These are phyloP conservation scores for Tinospora cordifolia DNA, from an alignment of 164 flowering plant genomes.

Conservation along the genomic window DNA sequence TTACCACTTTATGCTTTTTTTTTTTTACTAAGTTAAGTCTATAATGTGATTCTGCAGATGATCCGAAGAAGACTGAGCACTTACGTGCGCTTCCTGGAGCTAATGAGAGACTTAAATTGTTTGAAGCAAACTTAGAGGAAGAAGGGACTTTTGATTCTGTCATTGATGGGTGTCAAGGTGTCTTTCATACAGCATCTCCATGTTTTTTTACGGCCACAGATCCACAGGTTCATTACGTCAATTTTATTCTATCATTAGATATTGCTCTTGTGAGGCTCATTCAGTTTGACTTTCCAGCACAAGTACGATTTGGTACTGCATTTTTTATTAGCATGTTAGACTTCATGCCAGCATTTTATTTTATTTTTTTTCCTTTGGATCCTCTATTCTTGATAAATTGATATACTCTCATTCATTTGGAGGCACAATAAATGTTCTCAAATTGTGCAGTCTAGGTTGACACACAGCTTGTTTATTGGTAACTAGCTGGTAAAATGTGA, in stretches of 20 bases:
- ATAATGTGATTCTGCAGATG: slow-evolving; percentile 26
- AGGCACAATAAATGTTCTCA: too few relatives aligned
- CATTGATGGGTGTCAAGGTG: slow-evolving; percentile 40
- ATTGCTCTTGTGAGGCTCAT: not conserved
- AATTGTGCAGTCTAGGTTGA: too few relatives aligned
- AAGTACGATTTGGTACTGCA: too few relatives aligned
- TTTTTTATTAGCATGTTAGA: too few relatives aligned
- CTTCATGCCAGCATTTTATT: too few relatives aligned
- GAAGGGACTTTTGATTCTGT: slow-evolving; percentile 39
- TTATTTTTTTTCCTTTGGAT: too few relatives aligned
- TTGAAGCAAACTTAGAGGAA: slow-evolving; percentile 33
- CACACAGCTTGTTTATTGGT: too few relatives aligned
- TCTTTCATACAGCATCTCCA: slow-evolving; percentile 46
- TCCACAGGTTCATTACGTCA: slow-evolving; percentile 26
- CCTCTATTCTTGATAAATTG: too few relatives aligned
- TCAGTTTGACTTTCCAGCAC: not conserved
- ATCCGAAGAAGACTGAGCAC: slow-evolving; percentile 50
- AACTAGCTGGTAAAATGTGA: too few relatives aligned
- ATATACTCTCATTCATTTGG: too few relatives aligned
- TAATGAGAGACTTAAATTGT: slow-evolving; percentile 31
- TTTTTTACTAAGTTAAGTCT: not conserved
- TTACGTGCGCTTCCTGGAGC: slow-evolving; percentile 51
- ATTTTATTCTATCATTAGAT: not conserved
- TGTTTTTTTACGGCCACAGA: slow-evolving; percentile 25
- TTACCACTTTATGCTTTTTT: not conserved